These are phyloP conservation scores for Chalara sp. DNA, from an alignment of 2,329 filamentous ascomycete species.

Conservation along the genomic window DNA sequence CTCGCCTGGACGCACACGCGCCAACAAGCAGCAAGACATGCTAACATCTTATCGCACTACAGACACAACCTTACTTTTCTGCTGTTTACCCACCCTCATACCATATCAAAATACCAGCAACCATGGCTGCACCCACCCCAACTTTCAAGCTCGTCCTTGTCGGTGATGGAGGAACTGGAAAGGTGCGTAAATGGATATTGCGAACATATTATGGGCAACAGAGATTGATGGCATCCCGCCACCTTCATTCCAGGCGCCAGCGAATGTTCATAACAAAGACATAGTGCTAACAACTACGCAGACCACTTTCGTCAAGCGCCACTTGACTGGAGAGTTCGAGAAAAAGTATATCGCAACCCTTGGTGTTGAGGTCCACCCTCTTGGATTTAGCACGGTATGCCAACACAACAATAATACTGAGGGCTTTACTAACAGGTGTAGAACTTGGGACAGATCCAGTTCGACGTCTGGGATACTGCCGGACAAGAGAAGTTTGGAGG, in stretches of 20 bases:
- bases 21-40: neutral
- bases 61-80: conserved; percentile 2
- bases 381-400: conserved; percentile 94
- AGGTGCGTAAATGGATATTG: conserved; percentile 57
- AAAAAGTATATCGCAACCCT: conserved; percentile 99
- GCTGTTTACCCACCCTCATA: conserved; percentile 21
- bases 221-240: conserved; percentile 7
- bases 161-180: conserved; percentile 98
- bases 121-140: conserved; percentile 62
- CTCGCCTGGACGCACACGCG: too few relatives aligned
- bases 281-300: conserved; percentile 34
- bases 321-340: conserved; percentile 99
- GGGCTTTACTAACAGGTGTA: conserved; percentile 26
- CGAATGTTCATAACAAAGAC: conserved; percentile 8
- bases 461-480: conserved; percentile 99
- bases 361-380: conserved; percentile 98
- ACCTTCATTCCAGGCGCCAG: conserved; percentile 16
- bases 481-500: conserved; percentile 99
- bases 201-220: neutral
- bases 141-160: conserved; percentile 99
- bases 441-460: conserved; percentile 95
- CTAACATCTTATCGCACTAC: conserved; percentile 19
- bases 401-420: conserved; percentile 11
- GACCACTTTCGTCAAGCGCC: conserved; percentile 99
- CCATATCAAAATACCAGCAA: conserved; percentile 22